Evolutionary conservation across 805 yeast species (phyloP), one percentile per base, ranked within the genome.

Genomic region (Saturnispora ahearnii): DNA sequence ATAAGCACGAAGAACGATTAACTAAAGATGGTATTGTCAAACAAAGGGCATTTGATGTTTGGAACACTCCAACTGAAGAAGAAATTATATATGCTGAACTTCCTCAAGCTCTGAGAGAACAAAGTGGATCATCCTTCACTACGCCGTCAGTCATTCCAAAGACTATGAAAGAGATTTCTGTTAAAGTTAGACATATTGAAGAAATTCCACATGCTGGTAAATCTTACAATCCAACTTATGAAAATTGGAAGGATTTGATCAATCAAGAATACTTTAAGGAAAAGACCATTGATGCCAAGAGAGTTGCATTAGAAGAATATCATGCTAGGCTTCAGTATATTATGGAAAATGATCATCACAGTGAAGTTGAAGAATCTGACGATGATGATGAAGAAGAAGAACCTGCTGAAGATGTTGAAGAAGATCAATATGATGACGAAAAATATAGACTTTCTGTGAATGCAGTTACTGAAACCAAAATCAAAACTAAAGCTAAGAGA

Each of bases 161-260:
- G 26, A 82, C 90, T 2, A 58, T 81, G 55, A 71, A 65, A 44
- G 64, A 68, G 31, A 69, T 69, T 3, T 82, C 95, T 1, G 62
- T 81, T n/a, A 58, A 59, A 40, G 76, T 87, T 15, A 74, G 71
- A 51, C 73, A 73, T n/a, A 59, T 68, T 44, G 81, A 73, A 18
- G 64, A 57, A 2, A 50, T 81, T 3, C 89, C 96, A 11, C 82
- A 83, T 58, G 93, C 83, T 2, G 98, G 98, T 49, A 86, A 84
- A 64, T 90, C 98, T 2, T 93, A 88, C 62, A 93, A 93, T 62
- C 99, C 99, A 26, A 76, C 91, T 11, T 71, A 82, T 55, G 84
- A 82, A 50, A 79, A 85, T 28, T 93, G 99, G 99, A 79, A 80
- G 58, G 67, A 65, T 18, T 73, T 90, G 57, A 77, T 93, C 47